phyloP scores from a whole-genome alignment of 164 flowering plant species.

The Sedum album region DNA sequence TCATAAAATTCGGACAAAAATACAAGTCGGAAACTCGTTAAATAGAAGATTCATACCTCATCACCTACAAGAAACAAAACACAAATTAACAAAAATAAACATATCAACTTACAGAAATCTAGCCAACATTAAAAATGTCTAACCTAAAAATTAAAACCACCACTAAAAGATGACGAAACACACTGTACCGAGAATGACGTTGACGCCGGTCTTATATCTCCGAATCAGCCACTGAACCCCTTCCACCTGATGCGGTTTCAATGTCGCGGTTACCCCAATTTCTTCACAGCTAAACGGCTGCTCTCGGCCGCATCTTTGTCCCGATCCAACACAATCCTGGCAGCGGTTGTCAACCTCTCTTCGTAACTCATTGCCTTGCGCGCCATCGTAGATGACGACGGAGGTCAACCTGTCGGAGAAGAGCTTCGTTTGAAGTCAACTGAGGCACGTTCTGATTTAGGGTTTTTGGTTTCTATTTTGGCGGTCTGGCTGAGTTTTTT shows the following conservation, averaged over 20 bases:
- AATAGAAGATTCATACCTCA: slow-evolving; percentile 41
- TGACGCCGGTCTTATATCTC: slow-evolving; percentile 62
- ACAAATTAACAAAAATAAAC: neutral
- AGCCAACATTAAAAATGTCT: neutral
- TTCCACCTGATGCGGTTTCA: slow-evolving; percentile 80
- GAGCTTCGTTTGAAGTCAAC: neutral
- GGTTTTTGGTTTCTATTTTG: neutral
- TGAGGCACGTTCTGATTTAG: neutral
- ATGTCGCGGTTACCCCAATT: slow-evolving; percentile 53
- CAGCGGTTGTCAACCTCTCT: slow-evolving; percentile 64
- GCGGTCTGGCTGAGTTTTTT: neutral
- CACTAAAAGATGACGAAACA: neutral
- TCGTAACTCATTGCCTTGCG: slow-evolving; percentile 42
- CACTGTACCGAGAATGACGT: slow-evolving; percentile 68
- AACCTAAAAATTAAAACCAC: neutral
- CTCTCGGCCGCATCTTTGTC: slow-evolving; percentile 19
- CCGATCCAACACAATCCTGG: slow-evolving; percentile 35
- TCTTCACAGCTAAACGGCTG: slow-evolving; percentile 19
- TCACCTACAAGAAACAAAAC: slow-evolving; percentile 51
- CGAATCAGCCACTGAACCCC: slow-evolving; percentile 86
- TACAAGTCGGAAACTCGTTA: neutral
- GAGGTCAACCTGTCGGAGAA: neutral
- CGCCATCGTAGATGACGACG: neutral
- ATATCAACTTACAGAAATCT: neutral
- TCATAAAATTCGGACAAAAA: neutral